Conservation (phyloP, 2,329 filamentous ascomycete genomes). For the Colletotrichum gigasporum region DNA sequence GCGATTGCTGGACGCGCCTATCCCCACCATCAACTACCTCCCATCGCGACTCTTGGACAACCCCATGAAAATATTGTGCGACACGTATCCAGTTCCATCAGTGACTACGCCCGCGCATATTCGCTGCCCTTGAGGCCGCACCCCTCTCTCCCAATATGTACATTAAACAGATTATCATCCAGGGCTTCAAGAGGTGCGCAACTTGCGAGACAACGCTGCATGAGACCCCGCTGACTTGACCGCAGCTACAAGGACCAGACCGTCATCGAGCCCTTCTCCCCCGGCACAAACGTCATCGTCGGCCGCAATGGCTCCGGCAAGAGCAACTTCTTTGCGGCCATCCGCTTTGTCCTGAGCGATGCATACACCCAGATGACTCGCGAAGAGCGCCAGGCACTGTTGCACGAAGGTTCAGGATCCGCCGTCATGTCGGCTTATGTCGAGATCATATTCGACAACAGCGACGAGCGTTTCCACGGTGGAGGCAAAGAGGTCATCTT, state of each 20-base stretch:
- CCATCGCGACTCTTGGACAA: constrained; percentile 7
- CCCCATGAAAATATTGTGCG: constrained; percentile 30
- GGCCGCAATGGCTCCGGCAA: constrained; percentile 99
- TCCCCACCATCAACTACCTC: constrained; percentile 29
- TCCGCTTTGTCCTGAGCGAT: constrained; percentile 98
- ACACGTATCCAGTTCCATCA: neutral
- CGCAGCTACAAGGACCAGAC: constrained; percentile 98
- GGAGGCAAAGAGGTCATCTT: constrained; percentile 90
- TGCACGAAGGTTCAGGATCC: constrained; percentile 98
- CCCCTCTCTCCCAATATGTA: constrained; percentile 71
- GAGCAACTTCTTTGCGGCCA: constrained; percentile 99
- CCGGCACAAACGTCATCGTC: constrained; percentile 97
- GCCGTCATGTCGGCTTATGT: constrained; percentile 99
- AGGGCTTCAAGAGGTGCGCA: constrained; percentile 95
- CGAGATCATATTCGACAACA: constrained; percentile 98
- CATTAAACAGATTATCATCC: constrained; percentile 99
- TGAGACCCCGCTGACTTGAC: constrained; percentile 35
- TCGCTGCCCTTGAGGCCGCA: constrained; percentile 30
- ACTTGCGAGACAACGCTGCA: constrained; percentile 22
- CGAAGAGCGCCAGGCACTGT: constrained; percentile 92
- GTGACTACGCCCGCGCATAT: constrained; percentile 20
- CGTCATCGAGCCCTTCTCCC: constrained; percentile 97
- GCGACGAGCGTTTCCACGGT: constrained; percentile 93
- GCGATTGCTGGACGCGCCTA: constrained; percentile 31
- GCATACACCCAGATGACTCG: constrained; percentile 95